Evolutionary conservation across 2,329 filamentous ascomycete genomes (phyloP).

Genomic region (Dothidotthia symphoricarpi): DNA sequence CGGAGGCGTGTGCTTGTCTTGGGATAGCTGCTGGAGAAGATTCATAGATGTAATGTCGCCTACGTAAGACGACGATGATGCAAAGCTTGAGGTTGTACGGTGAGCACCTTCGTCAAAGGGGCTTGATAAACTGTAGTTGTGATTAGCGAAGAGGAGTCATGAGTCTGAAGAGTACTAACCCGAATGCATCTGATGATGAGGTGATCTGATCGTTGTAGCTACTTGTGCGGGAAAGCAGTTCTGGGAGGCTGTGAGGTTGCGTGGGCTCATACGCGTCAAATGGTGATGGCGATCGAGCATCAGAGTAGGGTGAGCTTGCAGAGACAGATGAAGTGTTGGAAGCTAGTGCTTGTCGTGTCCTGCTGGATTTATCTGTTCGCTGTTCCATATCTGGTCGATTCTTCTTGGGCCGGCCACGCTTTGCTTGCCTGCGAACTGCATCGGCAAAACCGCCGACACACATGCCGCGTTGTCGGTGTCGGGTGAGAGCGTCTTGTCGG

Average conservation of each 20-base stretch:
- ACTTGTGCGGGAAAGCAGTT: slow-evolving; percentile 19
- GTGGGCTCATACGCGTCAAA: slow-evolving; percentile 25
- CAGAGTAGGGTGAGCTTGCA: slow-evolving; percentile 35
- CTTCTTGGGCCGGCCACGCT: slow-evolving; percentile 66
- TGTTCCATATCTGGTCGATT: slow-evolving; percentile 59
- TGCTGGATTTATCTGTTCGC: slow-evolving; percentile 56
- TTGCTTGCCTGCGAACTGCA: slow-evolving; percentile 63
- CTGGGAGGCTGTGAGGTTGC: slow-evolving; percentile 21
- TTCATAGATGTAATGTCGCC: slow-evolving; percentile 34
- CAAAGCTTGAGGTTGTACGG: slow-evolving; percentile 26
- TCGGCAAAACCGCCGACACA: slow-evolving; percentile 94
- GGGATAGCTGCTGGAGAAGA: slow-evolving; percentile 38
- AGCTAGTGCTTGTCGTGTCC: slow-evolving; percentile 47
- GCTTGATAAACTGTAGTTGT: slow-evolving; percentile 30
- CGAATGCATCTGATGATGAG: slow-evolving; percentile 34
- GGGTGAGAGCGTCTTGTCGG: slow-evolving; percentile 88
- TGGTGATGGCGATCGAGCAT: slow-evolving; percentile 29
- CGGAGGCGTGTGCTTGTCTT: slow-evolving; percentile 38
- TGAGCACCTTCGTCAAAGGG: slow-evolving; percentile 26
- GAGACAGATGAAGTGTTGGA: slow-evolving; percentile 37
- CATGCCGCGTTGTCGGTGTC: slow-evolving; percentile 93
- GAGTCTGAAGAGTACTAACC: slow-evolving; percentile 16
- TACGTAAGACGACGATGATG: slow-evolving; percentile 27
- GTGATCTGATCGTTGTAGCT: slow-evolving; percentile 32
- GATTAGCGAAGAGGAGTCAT: slow-evolving; percentile 14